Conservation (phyloP, 2,329 filamentous ascomycete genomes). For the Leptographium procerum region DNA sequence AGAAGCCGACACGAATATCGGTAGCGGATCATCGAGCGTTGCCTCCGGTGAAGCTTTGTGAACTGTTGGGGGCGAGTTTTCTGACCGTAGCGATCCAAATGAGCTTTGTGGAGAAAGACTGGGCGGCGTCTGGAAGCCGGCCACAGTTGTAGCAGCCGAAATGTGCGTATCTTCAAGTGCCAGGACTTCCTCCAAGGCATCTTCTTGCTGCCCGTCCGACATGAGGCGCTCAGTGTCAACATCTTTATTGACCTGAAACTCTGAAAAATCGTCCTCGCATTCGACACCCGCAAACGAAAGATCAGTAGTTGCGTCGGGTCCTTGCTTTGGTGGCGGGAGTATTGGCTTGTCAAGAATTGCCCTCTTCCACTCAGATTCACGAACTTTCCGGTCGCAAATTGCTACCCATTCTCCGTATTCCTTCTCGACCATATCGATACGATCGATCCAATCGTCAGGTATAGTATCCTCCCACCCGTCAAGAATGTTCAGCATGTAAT, state of each 20-base stretch:
- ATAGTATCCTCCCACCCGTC: slow-evolving; percentile 77
- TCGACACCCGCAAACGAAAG: neutral
- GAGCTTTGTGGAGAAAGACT: slow-evolving; percentile 5
- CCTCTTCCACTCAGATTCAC: slow-evolving; percentile 47
- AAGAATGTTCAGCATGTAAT: slow-evolving; percentile 75
- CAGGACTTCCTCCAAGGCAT: neutral
- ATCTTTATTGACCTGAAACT: neutral
- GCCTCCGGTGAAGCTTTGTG: slow-evolving; percentile 25
- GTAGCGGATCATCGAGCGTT: slow-evolving; percentile 1
- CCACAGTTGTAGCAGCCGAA: neutral
- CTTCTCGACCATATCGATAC: slow-evolving; percentile 68
- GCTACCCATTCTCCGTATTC: slow-evolving; percentile 73
- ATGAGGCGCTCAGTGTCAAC: neutral
- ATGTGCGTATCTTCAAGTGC: neutral
- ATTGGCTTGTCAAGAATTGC: neutral
- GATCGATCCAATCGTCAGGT: slow-evolving; percentile 77
- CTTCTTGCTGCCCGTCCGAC: neutral
- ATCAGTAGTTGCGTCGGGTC: neutral
- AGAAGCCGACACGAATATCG: neutral
- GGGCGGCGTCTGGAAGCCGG: slow-evolving; percentile 3
- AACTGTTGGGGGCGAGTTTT: slow-evolving; percentile 25
- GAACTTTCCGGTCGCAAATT: slow-evolving; percentile 62
- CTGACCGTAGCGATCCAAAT: slow-evolving; percentile 6
- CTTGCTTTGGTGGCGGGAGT: neutral
- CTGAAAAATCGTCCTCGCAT: neutral